Evolutionary conservation across 2,329 filamentous ascomycete genomes (phyloP), one percentile per base, ranked within the genome.

Genomic region (Penicillium decumbens): DNA sequence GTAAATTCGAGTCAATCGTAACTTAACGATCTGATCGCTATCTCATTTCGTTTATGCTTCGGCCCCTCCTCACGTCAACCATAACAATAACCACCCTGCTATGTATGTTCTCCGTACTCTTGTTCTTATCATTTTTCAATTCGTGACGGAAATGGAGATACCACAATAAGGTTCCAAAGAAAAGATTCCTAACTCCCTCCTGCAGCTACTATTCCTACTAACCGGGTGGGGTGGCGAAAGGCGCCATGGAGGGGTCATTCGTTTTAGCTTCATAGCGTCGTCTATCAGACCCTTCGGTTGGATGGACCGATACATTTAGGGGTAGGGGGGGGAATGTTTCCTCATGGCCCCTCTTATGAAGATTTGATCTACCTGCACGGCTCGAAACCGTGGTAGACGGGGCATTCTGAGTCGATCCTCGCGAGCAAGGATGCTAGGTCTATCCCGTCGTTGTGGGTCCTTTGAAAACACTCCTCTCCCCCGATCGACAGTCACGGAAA

Each of bases 341-440:
- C 28, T 29, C 28, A 18, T 28, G 27, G 27, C 27, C 27, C 27
- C 27, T 28, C 45, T 24, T 29, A 23, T 39, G 35, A 29, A 25
- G 28, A 20, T 18, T 35, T 35, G 32, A 20, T 37, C 33, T 37
- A 37, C 44, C 37, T 41, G 44, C 37, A 41, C 39, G 28, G 44
- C 28, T 30, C n/a, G 44, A 38, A 41, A 37, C 25, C 18, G 33
- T 37, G 33, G 43, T 46, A 49, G 45, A 47, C 47, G 18, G 27
- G 38, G 39, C 47, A 46, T 53, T 52, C 49, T 52, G 47, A 56
- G 49, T 49, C 54, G 46, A 55, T 56, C 47, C 29, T 43, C 46
- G 39, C 33, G 24, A 48, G 46, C 32, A 43, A 48, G 38, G 38
- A 27, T 25, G 20, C 24, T 8, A 13, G 27, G 43, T 46, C 43